A percentile compares a stretch with the other conserved stretches of the same genome.
Evolutionary conservation across 371 early-diverging fungal species (phyloP).

Genomic region (Rhizopus sp.): DNA sequence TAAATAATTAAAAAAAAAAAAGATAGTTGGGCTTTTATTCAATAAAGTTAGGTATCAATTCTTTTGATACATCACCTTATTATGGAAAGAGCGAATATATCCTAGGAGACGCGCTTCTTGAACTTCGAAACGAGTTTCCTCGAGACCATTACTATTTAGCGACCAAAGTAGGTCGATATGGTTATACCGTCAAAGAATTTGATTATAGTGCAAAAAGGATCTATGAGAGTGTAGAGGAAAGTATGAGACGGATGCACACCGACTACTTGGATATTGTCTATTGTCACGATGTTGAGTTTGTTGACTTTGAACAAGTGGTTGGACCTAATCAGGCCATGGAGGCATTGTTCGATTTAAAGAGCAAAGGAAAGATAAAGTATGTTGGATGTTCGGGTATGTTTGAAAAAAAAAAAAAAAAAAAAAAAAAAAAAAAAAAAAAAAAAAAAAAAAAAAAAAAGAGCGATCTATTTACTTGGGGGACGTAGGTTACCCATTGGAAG

Average conservation of each 20-base stretch:
- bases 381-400: slow-evolving; percentile 73
- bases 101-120: slow-evolving; percentile 64
- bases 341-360: slow-evolving; percentile 69
- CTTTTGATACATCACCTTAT: slow-evolving; percentile 80
- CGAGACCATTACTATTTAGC: slow-evolving; percentile 68
- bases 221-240: slow-evolving; percentile 59
- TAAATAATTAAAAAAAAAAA: slow-evolving; percentile 13
- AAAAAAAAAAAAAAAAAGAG: background rate
- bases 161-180: slow-evolving; percentile 83
- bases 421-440: background rate
- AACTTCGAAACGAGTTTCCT: slow-evolving; percentile 56
- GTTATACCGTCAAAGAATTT: slow-evolving; percentile 60
- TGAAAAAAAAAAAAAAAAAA: background rate
- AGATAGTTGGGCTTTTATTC: background rate
- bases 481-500: slow-evolving; percentile 71
- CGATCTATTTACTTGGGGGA: background rate
- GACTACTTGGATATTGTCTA: slow-evolving; percentile 77
- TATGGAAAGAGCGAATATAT: slow-evolving; percentile 74
- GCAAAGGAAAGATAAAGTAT: slow-evolving; percentile 63
- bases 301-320: slow-evolving; percentile 53
- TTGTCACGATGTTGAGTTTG: slow-evolving; percentile 87
- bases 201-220: slow-evolving; percentile 67
- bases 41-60: slow-evolving; percentile 59
- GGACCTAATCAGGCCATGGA: slow-evolving; percentile 63
- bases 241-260: slow-evolving; percentile 65